Conservation (phyloP, 768 basidiomycete genomes). For the Floccularia luteovirens region DNA sequence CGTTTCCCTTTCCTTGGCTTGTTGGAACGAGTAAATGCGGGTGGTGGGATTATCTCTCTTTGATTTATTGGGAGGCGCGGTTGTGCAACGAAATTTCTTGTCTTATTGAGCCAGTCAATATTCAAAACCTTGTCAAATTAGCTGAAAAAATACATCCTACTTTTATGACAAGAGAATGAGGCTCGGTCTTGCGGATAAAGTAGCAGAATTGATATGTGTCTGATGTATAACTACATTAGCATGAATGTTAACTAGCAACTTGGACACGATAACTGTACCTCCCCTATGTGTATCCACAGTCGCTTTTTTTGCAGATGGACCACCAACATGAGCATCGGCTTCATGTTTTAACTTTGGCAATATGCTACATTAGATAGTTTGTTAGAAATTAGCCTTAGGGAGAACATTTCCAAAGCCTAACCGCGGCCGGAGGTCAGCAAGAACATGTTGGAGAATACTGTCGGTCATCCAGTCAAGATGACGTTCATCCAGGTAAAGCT, state of each 20-base stretch:
- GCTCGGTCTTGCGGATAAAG: conserved; percentile 77
- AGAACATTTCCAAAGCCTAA: too few species aligned
- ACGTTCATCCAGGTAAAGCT: conserved; percentile 84
- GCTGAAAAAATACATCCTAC: conserved; percentile 25
- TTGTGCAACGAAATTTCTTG: conserved; percentile 29
- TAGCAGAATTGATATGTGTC: conserved; percentile 89
- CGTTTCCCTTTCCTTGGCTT: conserved; percentile 14
- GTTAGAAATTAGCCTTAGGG: conserved; percentile 1
- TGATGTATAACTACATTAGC: conserved; percentile 18
- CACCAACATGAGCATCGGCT: conserved; percentile 32
- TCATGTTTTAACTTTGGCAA: conserved; percentile 61
- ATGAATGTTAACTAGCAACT: conserved; percentile 4
- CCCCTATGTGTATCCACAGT: conserved; percentile 82
- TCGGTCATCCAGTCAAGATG: conserved; percentile 94
- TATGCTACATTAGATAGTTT: conserved; percentile 31
- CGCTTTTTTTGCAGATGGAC: conserved; percentile 49
- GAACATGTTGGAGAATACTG: conserved; percentile 65
- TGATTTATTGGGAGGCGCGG: conserved; percentile 9
- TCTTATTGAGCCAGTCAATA: conserved; percentile 14
- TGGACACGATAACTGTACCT: conserved; percentile 36
- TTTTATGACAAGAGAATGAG: conserved; percentile 79
- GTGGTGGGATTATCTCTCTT: not conserved
- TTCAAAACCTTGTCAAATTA: not conserved
- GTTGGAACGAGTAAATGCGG: conserved; percentile 10
- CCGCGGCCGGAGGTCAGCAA: conserved; percentile 74